Base-by-base conservation (phyloP, 1,139 yeast species). In the Debaryomyces psychrophilus region DNA sequence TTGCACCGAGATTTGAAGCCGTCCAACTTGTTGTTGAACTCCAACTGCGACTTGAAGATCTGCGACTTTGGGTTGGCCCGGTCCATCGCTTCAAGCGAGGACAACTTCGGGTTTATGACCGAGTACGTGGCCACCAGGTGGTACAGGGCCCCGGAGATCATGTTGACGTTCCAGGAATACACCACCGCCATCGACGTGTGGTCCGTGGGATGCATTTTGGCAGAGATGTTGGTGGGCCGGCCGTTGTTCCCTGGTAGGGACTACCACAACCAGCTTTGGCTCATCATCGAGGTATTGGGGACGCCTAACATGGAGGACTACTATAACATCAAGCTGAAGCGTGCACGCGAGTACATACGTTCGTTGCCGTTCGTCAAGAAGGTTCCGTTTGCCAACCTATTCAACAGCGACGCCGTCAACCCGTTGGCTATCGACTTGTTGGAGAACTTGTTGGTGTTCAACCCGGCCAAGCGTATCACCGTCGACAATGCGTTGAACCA, bases 111-210 rank as follows among this genome's bases (percentile, higher is more conserved):
- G 36, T 83, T 84, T 63, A 79, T 93, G 87, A 93, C 99, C 3
- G 98, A 93, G 67, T 93, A 93, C 63, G 98, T 93, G 44, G 98
- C 98, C 7, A 93, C 99, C 5, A 74, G 98, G 57, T 92, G 98
- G 98, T 92, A 92, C 67, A 74, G 98, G 44, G 98, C 98, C 1
- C 98, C 98, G 0, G 98, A 92, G 61, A 92, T 92, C 62, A 92
- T 92, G 98, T 76, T 93, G 45, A 89, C 97, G 1, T 87, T 90
- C 59, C 93, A 92, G 51, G 92, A 88, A 61, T 93, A 93, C 68
- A 87, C 97, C 23, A 88, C 92, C 49, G 97, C 97, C 14, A 92
- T 93, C 58, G 99, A 93, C 67, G 84, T 92, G 50, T 93, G 99
- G 99, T 86, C 96, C 1, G 92, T 90, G 37, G 99, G 99, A 3